Base-by-base conservation (phyloP, 495 filamentous ascomycete genomes). In the Podospora anserina region DNA sequence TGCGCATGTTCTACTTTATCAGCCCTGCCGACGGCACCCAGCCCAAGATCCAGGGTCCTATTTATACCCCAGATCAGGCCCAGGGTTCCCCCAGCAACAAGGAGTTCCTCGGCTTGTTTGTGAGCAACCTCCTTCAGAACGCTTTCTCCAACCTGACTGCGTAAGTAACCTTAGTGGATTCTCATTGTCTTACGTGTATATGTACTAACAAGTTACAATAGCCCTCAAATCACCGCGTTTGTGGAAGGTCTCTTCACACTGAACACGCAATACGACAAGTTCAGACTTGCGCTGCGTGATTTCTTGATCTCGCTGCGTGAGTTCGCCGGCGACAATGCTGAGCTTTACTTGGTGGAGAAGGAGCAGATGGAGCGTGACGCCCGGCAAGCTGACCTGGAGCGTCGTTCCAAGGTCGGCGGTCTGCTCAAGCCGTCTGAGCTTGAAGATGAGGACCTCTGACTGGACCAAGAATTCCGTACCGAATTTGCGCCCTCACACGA, bases 231-330 rank as follows among this genome's bases (percentile, higher is more conserved):
- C 72, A 86, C 87, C 70, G 83, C 87, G 61, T 99, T 99, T 76
- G 92, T 97, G 27, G 87, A 95, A 64, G 89, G 90, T 5, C 81
- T 98, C 28, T 76, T 71, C 67, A 63, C 66, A 0, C 61, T 69
- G 63, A 69, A 69, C 66, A 65, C 70, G 2, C 63, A 63, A 19
- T 61, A 69, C n/a, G 63, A 71, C 15, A 61, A 26, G 62, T 54
- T 66, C 23, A 39, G 68, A n/a, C 63, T 59, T 11, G 53, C 58
- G 11, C 39, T 71, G 57, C 64, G 95, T 67, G 95, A 99, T 78
- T 99, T 99, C 87, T 81, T 99, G 66, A 97, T 99, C 72, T 93
- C 93, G 30, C 81, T 99, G 65, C 97, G 96, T 80, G 95, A 99
- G 80, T 98, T 97, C 74, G 92, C 91, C 15, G 95, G 92, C 61